phyloP scores from a whole-genome alignment of 2,329 filamentous ascomycete species.

The Colletotrichum chrysophilum region DNA sequence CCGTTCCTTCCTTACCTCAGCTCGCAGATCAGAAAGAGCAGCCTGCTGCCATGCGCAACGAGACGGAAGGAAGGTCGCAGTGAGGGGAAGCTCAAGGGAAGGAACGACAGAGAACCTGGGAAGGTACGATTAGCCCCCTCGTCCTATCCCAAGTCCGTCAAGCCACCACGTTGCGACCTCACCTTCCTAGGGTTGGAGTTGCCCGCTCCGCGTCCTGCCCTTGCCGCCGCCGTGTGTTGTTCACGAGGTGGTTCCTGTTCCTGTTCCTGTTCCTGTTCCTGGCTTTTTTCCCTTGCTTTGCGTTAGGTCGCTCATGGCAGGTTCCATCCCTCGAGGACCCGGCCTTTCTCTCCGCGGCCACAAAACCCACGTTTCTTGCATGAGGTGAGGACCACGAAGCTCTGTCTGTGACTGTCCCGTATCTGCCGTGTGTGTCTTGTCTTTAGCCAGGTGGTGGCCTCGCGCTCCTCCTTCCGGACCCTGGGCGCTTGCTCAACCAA shows the following conservation, averaged over 20 bases:
- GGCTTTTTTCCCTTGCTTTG: background rate
- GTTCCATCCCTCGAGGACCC: background rate
- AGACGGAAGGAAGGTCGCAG: background rate
- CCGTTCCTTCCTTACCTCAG: background rate
- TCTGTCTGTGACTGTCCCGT: background rate
- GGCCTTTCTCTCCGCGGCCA: background rate
- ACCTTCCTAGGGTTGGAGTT: background rate
- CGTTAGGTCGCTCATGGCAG: background rate
- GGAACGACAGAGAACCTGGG: background rate
- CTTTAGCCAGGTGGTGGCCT: background rate
- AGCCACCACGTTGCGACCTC: slow-evolving; percentile 12
- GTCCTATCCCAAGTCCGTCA: background rate
- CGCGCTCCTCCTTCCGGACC: background rate
- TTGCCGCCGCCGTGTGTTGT: background rate
- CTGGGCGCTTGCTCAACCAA: background rate
- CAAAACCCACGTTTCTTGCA: background rate
- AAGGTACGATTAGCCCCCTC: background rate
- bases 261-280: background rate
- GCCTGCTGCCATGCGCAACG: background rate
- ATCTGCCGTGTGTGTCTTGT: background rate
- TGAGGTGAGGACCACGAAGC: background rate
- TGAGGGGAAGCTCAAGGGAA: background rate
- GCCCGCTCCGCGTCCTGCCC: background rate
- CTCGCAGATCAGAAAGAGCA: background rate
- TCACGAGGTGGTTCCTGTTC: background rate